These are phyloP conservation scores for Sapria himalayana DNA, from an alignment of 345 rosid species.

Conservation along the genomic window DNA sequence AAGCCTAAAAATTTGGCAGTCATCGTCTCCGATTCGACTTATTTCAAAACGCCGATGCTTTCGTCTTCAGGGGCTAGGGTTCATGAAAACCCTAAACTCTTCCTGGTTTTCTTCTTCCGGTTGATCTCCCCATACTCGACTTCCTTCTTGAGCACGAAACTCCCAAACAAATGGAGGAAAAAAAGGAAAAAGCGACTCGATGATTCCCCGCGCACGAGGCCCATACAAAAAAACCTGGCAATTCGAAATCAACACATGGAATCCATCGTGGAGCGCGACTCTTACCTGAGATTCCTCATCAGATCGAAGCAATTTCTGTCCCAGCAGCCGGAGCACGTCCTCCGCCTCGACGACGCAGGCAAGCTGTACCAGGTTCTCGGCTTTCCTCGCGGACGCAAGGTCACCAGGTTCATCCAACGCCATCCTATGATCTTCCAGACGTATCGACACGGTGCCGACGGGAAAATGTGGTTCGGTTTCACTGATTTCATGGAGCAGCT, in stretches of 20 bases:
- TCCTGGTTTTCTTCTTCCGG: background rate
- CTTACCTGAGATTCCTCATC: constrained; percentile 45
- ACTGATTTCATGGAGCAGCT: constrained; percentile 43
- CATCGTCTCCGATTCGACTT: too few relatives aligned
- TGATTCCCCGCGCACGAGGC: constrained; percentile 44
- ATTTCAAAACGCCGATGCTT: too few relatives aligned
- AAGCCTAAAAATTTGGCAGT: too few relatives aligned
- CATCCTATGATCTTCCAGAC: constrained; percentile 47
- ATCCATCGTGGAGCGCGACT: constrained; percentile 35
- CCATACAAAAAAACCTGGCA: constrained; percentile 31
- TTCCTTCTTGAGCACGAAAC: constrained; percentile 67
- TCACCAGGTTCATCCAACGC: constrained; percentile 29
- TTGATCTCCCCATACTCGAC: constrained; percentile 30
- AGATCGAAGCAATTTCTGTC: constrained; percentile 43
- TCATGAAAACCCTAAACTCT: constrained; percentile 1
- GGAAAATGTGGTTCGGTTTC: constrained; percentile 66
- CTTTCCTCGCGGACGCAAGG: constrained; percentile 79
- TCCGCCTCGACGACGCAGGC: constrained; percentile 63
- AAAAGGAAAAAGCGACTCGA: constrained; percentile 23
- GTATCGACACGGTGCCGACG: constrained; percentile 45
- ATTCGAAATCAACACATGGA: constrained; percentile 34
- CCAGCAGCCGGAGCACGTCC: constrained; percentile 38
- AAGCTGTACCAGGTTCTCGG: constrained; percentile 72
- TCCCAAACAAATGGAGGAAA: constrained; percentile 29
- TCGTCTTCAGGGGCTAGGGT: too few relatives aligned